phyloP scores from a whole-genome alignment of 2,329 filamentous ascomycete species.

The Ophiostoma fasciatum region DNA sequence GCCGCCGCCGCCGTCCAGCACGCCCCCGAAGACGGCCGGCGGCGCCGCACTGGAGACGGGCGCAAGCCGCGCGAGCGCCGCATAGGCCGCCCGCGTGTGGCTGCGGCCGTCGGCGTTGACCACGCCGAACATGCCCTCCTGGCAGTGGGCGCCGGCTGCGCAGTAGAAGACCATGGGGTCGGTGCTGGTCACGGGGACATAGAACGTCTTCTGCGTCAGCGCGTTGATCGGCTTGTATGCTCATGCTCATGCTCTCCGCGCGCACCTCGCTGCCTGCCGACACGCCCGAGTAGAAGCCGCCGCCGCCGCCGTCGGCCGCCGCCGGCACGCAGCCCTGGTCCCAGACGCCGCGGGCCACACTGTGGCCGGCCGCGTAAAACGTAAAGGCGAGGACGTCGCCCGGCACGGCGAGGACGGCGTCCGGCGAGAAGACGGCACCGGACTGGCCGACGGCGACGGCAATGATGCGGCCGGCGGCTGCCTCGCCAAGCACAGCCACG shows the following conservation, averaged over 20 bases:
- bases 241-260: no score
- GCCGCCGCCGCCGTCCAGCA: slow-evolving; percentile 2
- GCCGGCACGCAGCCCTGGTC: slow-evolving; percentile 31
- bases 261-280: no score
- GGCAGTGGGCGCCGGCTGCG: slow-evolving; percentile 24
- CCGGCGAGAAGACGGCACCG: slow-evolving; percentile 27
- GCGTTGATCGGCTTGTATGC: no score
- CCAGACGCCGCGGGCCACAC: slow-evolving; percentile 32
- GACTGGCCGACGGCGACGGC: slow-evolving; percentile 27
- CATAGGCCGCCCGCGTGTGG: slow-evolving; percentile 11
- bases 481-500: no score
- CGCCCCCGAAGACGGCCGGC: slow-evolving; percentile 10
- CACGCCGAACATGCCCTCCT: slow-evolving; percentile 29
- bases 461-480: slow-evolving; percentile 7
- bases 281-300: slow-evolving; percentile 33
- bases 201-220: no score
- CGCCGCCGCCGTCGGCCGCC: no score
- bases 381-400: slow-evolving; percentile 38
- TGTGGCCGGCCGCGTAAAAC: slow-evolving; percentile 35
- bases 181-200: slow-evolving; percentile 24
- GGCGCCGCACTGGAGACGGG: slow-evolving; percentile 11
- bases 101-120: slow-evolving; percentile 22
- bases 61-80: slow-evolving; percentile 7
- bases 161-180: slow-evolving; percentile 32
- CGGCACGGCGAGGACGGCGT: slow-evolving; percentile 25